These are phyloP conservation scores for Beauveria varroae DNA, from an alignment of 2,329 filamentous ascomycete species.

Conservation along the genomic window DNA sequence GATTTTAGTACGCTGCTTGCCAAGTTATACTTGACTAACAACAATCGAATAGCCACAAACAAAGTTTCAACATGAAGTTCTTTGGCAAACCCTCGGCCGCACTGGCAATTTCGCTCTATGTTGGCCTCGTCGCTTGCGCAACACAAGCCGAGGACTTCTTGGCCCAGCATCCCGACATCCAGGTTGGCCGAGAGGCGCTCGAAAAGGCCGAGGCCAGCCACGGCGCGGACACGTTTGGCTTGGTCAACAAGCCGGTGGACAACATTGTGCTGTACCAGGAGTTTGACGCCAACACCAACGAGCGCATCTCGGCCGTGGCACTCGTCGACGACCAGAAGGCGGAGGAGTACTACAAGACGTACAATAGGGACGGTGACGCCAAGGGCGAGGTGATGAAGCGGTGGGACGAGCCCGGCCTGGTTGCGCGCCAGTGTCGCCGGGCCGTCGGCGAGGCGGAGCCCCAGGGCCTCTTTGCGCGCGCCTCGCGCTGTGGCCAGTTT, in stretches of 20 bases:
- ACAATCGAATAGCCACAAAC: neutral
- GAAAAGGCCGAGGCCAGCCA: neutral
- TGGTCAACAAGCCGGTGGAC: neutral
- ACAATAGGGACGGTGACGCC: neutral
- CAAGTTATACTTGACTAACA: neutral
- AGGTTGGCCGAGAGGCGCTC: neutral
- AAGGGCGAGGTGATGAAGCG: neutral
- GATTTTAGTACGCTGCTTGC: neutral
- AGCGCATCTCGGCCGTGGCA: neutral
- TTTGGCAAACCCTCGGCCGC: neutral
- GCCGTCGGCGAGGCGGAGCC: neutral
- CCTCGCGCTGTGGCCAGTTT: constrained; percentile 12
- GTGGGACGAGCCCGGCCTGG: neutral
- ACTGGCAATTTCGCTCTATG: neutral
- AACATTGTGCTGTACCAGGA: neutral
- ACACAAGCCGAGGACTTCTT: neutral
- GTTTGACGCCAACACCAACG: neutral
- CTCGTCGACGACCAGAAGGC: neutral
- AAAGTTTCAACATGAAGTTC: neutral
- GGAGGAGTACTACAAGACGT: neutral
- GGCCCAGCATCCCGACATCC: neutral
- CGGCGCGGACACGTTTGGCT: neutral
- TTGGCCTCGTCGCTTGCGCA: neutral
- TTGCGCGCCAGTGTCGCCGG: neutral
- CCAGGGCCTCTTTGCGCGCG: constrained; percentile 1